Base-by-base conservation (phyloP, 176 grass and related monocot species). In the Secale cereale region DNA sequence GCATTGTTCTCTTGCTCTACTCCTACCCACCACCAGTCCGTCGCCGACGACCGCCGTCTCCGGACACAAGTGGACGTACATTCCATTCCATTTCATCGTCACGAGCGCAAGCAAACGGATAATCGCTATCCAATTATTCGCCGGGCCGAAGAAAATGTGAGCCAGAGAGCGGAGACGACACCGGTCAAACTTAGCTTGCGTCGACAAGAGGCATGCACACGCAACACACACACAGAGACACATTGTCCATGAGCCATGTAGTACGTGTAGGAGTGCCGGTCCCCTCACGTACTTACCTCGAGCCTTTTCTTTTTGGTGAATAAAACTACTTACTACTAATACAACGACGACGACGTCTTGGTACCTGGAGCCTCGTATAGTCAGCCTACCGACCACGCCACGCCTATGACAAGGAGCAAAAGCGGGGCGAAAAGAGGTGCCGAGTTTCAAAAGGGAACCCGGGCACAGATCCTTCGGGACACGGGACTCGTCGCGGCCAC, bases 401-500 rank as follows among this genome's bases (percentile, higher is more conserved):
- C 86, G 35, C 39, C 10, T n/a, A 11, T 37, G 50, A 67, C 29
- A 43, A 22, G 45, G 5, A 5, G 3, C 40, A 81, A 81, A 73
- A 27, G 50, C 78, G 31, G 45, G 10, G 27, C 57, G 23, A 32
- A 74, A 62, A 59, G 4, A 30, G 7, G 25, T n/a, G 26, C 2
- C 33, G 23, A 2, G 22, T 43, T 84, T 85, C 82, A 27, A 79
- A 41, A 65, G 4, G 32, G 26, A 9, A 32, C 25, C 40, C 1
- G 11, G 40, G 43, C 43, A 46, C 43, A 1, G 43, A 46, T 46
- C 43, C 33, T 57, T 5, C 68, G 5, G 16, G 43, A 19, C 81
- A 84, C 87, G 81, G 87, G 32, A 84, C 87, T 88, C 23, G 41
- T 8, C 23, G n/a, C 23, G 36, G 74, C 66, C 52, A 56, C 52